Base-by-base conservation (phyloP, 1,284 basidiomycete genomes). In the Fomitopsis pinicola region DNA sequence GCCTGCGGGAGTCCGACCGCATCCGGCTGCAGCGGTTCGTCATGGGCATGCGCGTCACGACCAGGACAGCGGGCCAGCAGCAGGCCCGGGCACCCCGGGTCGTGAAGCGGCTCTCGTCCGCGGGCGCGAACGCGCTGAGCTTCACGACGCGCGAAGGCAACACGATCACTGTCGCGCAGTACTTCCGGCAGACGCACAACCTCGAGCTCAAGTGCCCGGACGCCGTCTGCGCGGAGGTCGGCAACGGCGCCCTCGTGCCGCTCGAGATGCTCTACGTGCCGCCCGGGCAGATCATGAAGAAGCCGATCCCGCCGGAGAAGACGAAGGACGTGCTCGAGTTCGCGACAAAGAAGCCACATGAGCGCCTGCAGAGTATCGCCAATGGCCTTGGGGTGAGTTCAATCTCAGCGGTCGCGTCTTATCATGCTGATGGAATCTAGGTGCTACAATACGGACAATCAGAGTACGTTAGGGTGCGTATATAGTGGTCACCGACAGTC, bases 201-300 rank as follows among this genome's bases (percentile, higher is more conserved):
- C 76, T 76, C 2, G 76, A 78, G 2, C 72, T 92, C 6, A 73
- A 74, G 55, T 85, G 72, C 66, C 88, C 89, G 0, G 77, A 85
- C 28, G 68, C 87, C 7, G 75, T 84, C 8, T 91, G 89, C 67
- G 78, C 83, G 3, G 86, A 91, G 78, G 82, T 89, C 52, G 85
- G 86, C 17, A 78, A 79, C 42, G 87, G 87, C 2, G 88, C 88
- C 0, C 72, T 87, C 52, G 79, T 91, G 17, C 89, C 90, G 0
- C 69, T 91, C 2, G 90, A 92, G 68, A 71, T 88, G 1, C 91
- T 89, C 67, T 73, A 67, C 0, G 85, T 92, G 4, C 80, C 80
- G 0, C 75, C 81, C 0, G 90, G 90, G 0, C 91, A 92, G 66
- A 85, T 91, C 53, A 86, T 91, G 82, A 78, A 86, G 45, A 89